These are phyloP conservation scores for Nothophaeocryptopus gaeumannii DNA, from an alignment of 2,329 filamentous ascomycete genomes.

Conservation along the genomic window DNA sequence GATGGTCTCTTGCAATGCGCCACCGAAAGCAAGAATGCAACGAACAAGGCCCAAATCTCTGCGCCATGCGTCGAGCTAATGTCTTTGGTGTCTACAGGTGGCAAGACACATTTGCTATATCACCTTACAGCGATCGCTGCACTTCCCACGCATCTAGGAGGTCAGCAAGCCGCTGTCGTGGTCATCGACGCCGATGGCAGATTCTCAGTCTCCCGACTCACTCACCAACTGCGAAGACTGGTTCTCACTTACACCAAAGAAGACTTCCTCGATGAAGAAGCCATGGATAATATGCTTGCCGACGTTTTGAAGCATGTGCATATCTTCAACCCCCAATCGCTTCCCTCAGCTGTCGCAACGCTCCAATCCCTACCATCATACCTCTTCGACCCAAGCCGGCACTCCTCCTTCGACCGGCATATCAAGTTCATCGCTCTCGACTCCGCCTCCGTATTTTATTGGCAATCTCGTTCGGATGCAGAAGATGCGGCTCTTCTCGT, in stretches of 20 bases:
- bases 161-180: conserved; percentile 51
- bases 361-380: conserved; percentile 49
- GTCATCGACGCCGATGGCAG: conserved; percentile 56
- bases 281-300: conserved; percentile 32
- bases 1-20: conserved; percentile 39
- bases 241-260: conserved; percentile 5
- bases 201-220: conserved; percentile 53
- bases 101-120: conserved; percentile 61
- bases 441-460: conserved; percentile 55
- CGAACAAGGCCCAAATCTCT: conserved; percentile 14
- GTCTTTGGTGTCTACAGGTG: conserved; percentile 50
- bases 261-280: neutral
- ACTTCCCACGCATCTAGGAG: conserved; percentile 47
- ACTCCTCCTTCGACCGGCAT: conserved; percentile 47
- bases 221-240: conserved; percentile 32
- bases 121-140: conserved; percentile 52
- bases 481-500: conserved; percentile 26
- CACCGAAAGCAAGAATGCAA: conserved; percentile 8
- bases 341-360: conserved; percentile 49
- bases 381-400: conserved; percentile 45
- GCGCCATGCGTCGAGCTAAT: conserved; percentile 54
- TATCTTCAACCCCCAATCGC: conserved; percentile 56
- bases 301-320: conserved; percentile 55
- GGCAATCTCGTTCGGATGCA: conserved; percentile 49
- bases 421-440: conserved; percentile 55